A percentile compares a stretch with the other conserved stretches of the same genome.
Conservation (phyloP, 371 early-diverging fungal genomes). For the Capniomyces stellatus region DNA sequence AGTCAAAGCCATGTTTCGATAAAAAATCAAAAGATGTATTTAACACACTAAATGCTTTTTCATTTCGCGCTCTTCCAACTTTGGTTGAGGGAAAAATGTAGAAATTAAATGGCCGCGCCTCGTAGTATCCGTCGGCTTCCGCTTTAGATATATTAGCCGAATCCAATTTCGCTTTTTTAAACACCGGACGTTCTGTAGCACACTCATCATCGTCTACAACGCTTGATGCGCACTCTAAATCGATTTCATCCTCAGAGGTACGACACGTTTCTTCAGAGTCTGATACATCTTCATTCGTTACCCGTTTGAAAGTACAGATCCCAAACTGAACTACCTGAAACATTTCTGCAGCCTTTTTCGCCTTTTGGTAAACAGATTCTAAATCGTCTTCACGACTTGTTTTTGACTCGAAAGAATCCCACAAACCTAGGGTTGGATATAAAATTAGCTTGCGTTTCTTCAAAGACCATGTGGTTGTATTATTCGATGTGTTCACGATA, state of each 20-base stretch:
- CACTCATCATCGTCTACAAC: no score
- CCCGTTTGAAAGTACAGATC: constrained; percentile 54
- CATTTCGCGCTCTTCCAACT: constrained; percentile 36
- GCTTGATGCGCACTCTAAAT: no score
- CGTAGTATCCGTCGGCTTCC: constrained; percentile 32
- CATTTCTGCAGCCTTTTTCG: constrained; percentile 31
- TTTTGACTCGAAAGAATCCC: neutral
- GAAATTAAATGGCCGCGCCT: constrained; percentile 71
- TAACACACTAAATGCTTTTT: constrained; percentile 42
- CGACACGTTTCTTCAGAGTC: neutral
- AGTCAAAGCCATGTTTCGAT: constrained; percentile 54
- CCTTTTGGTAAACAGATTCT: constrained; percentile 45
- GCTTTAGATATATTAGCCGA: neutral
- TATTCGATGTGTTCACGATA: neutral
- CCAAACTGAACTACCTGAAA: constrained; percentile 65
- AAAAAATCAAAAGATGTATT: constrained; percentile 64
- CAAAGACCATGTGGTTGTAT: constrained; percentile 6
- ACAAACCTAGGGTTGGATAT: neutral
- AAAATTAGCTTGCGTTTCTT: constrained; percentile 5
- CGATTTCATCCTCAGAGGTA: neutral
- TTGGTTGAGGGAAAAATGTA: constrained; percentile 61
- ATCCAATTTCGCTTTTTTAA: no score
- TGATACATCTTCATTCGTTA: constrained; percentile 9
- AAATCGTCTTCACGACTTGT: constrained; percentile 27
- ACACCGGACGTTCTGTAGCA: no score